Percentiles rank a stretch among this genome's conserved stretches.
Conservation (phyloP, 495 filamentous ascomycete genomes). For the Podospora bellae-mahoneyi region DNA sequence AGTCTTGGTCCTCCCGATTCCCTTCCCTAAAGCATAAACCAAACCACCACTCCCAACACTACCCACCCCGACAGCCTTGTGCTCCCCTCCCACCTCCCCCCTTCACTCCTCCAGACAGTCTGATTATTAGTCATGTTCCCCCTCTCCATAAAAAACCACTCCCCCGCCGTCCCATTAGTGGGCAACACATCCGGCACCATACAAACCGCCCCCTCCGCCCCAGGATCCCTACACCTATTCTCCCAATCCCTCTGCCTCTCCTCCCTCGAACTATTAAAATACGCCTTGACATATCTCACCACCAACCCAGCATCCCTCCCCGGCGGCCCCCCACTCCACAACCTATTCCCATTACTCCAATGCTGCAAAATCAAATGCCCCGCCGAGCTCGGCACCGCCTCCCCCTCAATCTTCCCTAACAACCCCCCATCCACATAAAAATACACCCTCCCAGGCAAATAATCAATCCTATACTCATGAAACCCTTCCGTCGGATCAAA, state of each 20-base stretch:
- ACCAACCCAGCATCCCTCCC: slow-evolving; percentile 54
- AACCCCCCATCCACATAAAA: slow-evolving; percentile 62
- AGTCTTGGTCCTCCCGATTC: not conserved
- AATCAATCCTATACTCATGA: slow-evolving; percentile 79
- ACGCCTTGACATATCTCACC: slow-evolving; percentile 66
- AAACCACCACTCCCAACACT: not conserved
- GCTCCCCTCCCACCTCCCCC: slow-evolving; percentile 12
- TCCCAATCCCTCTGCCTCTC: slow-evolving; percentile 44
- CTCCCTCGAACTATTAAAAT: slow-evolving; percentile 65
- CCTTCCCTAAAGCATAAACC: not conserved
- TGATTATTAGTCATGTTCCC: slow-evolving; percentile 57
- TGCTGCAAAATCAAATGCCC: slow-evolving; percentile 68
- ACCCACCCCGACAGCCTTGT: slow-evolving; percentile 11
- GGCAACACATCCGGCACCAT: slow-evolving; percentile 55
- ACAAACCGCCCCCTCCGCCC: slow-evolving; percentile 48
- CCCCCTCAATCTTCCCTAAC: slow-evolving; percentile 53
- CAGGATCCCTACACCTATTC: slow-evolving; percentile 46
- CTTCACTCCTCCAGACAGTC: slow-evolving; percentile 40
- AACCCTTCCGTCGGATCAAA: slow-evolving; percentile 59
- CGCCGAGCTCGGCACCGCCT: slow-evolving; percentile 51
- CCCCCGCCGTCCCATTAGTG: slow-evolving; percentile 36
- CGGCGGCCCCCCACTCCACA: slow-evolving; percentile 70
- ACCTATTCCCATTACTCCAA: slow-evolving; percentile 71
- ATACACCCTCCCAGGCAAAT: slow-evolving; percentile 53
- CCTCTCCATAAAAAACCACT: slow-evolving; percentile 59